Percentiles rank a stretch among this genome's conserved stretches.
Evolutionary conservation across 148 eudicot genomes (phyloP).

Genomic region (Spergularia marina): DNA sequence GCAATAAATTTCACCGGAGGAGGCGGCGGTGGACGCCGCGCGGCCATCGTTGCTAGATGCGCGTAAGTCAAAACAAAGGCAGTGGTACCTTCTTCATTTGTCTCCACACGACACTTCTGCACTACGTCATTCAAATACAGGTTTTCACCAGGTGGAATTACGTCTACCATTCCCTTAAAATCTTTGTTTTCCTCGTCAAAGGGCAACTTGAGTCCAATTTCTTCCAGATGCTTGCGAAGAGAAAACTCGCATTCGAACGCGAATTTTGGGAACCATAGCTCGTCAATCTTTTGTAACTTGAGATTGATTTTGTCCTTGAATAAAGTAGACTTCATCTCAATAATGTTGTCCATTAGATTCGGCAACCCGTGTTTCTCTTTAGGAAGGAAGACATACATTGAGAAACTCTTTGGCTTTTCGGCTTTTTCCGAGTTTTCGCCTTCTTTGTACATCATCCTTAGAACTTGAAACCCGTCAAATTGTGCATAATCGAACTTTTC

Average conservation of each 20-base stretch:
- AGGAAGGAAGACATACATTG: conserved; percentile 33
- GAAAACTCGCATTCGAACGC: conserved; percentile 5
- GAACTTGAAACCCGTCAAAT: conserved; percentile 17
- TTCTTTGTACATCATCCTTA: conserved; percentile 8
- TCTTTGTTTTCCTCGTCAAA: not conserved
- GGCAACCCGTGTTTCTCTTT: conserved; percentile 18
- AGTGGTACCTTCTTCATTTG: conserved; percentile 21
- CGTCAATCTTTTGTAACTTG: not conserved
- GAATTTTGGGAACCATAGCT: conserved; percentile 22
- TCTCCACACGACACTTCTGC: conserved; percentile 13
- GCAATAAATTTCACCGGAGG: conserved; percentile 12
- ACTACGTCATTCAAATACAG: not conserved
- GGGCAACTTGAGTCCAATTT: conserved; percentile 17
- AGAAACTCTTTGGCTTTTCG: not conserved
- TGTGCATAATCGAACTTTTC: not conserved
- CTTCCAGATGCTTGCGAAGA: not conserved
- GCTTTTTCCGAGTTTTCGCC: not conserved
- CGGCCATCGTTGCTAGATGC: too few relatives aligned
- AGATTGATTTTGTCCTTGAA: not conserved
- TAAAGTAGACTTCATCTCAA: not conserved
- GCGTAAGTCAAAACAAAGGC: not conserved
- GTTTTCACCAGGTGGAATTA: too few relatives aligned
- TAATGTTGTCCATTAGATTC: conserved; percentile 2
- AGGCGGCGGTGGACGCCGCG: not conserved
- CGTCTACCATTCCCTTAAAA: conserved; percentile 11